Evolutionary conservation across 1,284 basidiomycete species (phyloP).

Genomic region (Wallemia ichthyophaga): DNA sequence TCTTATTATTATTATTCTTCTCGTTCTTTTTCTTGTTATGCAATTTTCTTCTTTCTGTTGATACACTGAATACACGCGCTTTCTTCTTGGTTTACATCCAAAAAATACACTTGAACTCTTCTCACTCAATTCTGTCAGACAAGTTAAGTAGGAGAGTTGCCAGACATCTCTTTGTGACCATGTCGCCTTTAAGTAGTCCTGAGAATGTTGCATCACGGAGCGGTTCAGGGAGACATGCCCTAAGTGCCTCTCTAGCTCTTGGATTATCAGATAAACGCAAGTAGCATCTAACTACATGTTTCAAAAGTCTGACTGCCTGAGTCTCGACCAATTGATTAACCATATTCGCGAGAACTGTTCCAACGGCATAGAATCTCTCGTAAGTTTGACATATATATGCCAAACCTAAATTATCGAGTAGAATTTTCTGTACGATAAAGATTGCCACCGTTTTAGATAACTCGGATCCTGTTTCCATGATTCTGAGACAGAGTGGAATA

Average conservation of each 20-base stretch:
- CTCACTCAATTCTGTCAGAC: slow-evolving; percentile 19
- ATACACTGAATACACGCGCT: not conserved
- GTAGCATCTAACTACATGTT: slow-evolving; percentile 96
- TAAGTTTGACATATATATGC: slow-evolving; percentile 99
- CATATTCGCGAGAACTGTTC: slow-evolving; percentile 96
- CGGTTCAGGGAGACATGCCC: slow-evolving; percentile 89
- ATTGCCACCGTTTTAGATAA: slow-evolving; percentile 99
- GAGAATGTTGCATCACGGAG: slow-evolving; percentile 82
- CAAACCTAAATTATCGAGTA: slow-evolving; percentile 86
- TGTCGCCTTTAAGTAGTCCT: slow-evolving; percentile 71
- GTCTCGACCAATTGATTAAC: slow-evolving; percentile 86
- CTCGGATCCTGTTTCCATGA: slow-evolving; percentile 99
- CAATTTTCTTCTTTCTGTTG: not conserved
- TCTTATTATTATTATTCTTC: too few species aligned
- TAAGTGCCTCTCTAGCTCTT: slow-evolving; percentile 78
- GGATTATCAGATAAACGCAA: slow-evolving; percentile 84
- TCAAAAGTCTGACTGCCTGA: slow-evolving; percentile 80
- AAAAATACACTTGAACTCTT: not conserved
- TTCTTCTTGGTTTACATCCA: not conserved
- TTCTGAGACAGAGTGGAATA: slow-evolving; percentile 91
- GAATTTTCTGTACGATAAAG: slow-evolving; percentile 98
- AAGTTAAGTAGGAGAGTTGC: slow-evolving; percentile 83
- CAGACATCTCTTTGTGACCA: slow-evolving; percentile 86
- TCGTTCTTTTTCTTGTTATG: too few species aligned
- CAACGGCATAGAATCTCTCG: slow-evolving; percentile 95